Base-by-base conservation (phyloP, 2,329 filamentous ascomycete genomes). In the Pestalotiopsis sp. region DNA sequence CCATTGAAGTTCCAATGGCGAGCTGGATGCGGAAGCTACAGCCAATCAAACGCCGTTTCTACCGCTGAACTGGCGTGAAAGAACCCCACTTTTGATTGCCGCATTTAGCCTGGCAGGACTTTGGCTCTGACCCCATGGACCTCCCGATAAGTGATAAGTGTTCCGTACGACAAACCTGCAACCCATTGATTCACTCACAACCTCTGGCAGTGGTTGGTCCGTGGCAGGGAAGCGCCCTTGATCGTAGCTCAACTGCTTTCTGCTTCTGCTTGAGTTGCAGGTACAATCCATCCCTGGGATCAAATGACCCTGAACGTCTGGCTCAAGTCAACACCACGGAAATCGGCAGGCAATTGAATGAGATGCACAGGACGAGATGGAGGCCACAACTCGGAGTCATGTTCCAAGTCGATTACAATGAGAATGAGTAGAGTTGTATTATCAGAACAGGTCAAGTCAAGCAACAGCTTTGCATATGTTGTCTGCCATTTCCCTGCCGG, bases 1-100 rank as follows among this genome's bases (percentile, higher is more conserved):
- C 58, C 26, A 35, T 61, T 58, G 56, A 39, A 63, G 35, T 35
- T 63, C 39, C 60, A 20, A 24, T 63, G n/a, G 39, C 39, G 14
- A 63, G 60, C 40, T 44, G 60, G 40, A 44, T 48, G 60, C 60
- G 60, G 60, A 63, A 63, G 60, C 60, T 63, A 48, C 60, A 20
- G 48, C 62, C 62, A 57, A 39, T 35, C 40, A 44, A 17, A 30
- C 20, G 10, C 11, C 62, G 22, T 26, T 22, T 56, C 62, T 56
- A 48, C 58, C 58, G 30, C 35, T 39, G 14, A 11, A 22, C 24
- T 55, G 48, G 10, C 30, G 24, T 20, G 62, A 35, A n/a, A 26
- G 13, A 10, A 11, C 62, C 62, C 62, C 35, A 24, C 40, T 48
- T 38, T 30, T 14, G 48, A 52, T n/a, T 13, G 44, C 62, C 62